A percentile compares a stretch with the other conserved stretches of the same genome.
Conservation (phyloP, 306 rosid species). For the Lathyrus tuberosus region DNA sequence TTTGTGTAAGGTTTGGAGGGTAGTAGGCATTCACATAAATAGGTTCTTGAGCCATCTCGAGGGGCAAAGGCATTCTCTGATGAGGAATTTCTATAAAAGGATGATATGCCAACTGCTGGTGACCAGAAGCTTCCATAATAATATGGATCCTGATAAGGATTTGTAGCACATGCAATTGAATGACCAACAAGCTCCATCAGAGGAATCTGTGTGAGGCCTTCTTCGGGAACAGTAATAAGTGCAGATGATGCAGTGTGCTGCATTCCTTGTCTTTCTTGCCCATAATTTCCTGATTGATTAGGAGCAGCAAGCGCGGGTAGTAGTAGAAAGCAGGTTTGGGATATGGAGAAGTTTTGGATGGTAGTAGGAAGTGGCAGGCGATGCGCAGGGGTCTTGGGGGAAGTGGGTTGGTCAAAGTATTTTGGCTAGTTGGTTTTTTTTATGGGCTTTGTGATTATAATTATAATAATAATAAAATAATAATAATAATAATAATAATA, state of each 20-base stretch:
- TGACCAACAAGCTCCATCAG: slow-evolving; percentile 95
- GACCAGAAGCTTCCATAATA: slow-evolving; percentile 84
- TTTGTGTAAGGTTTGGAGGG: no score
- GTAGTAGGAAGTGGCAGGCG: no score
- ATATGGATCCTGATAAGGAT: slow-evolving; percentile 86
- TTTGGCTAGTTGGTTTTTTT: no score
- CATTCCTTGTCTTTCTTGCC: slow-evolving; percentile 61
- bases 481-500: no score
- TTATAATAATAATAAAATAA: no score
- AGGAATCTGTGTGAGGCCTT: slow-evolving; percentile 59
- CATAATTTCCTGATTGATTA: slow-evolving; percentile 62
- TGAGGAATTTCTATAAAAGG: slow-evolving; percentile 89
- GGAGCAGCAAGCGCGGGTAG: no score
- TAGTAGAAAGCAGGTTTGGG: no score
- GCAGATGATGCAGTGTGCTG: slow-evolving; percentile 57
- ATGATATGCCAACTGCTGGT: slow-evolving; percentile 82
- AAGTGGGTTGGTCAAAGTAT: no score
- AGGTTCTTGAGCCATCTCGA: slow-evolving; percentile 97
- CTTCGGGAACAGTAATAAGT: slow-evolving; percentile 60
- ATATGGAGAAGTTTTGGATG: no score
- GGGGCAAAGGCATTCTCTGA: slow-evolving; percentile 94
- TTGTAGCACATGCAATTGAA: slow-evolving; percentile 88
- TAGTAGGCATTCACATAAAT: slow-evolving; percentile 96
- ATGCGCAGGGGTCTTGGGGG: no score
- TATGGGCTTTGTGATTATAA: no score